Conservation (phyloP, 2,329 filamentous ascomycete species). For the Colletotrichum sublineola region DNA sequence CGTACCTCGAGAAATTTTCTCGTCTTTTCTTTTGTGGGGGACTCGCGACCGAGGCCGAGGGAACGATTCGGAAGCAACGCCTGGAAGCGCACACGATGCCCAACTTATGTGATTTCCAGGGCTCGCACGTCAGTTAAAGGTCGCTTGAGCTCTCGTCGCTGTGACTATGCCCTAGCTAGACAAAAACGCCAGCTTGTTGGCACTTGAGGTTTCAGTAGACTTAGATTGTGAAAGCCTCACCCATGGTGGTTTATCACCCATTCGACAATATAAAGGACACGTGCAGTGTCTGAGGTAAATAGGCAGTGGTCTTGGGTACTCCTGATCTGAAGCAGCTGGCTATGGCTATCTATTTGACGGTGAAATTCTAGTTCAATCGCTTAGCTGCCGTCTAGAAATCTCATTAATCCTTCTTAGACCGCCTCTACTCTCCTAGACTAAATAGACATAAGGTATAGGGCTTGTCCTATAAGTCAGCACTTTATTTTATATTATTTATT, state of each 20-base stretch:
- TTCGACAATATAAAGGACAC: neutral
- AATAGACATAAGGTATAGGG: too few relatives aligned
- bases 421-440: neutral
- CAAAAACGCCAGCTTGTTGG: neutral
- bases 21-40: neutral
- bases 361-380: neutral
- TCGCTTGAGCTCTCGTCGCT: neutral
- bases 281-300: neutral
- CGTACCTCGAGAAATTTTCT: neutral
- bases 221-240: neutral
- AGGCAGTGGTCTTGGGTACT: neutral
- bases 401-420: neutral
- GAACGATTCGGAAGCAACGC: too few relatives aligned
- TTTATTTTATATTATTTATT: too few relatives aligned
- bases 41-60: too few relatives aligned
- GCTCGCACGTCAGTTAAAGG: neutral
- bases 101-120: neutral
- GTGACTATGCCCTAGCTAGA: neutral
- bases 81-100: neutral
- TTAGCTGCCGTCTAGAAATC: neutral
- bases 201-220: neutral
- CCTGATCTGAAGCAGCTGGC: neutral
- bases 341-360: neutral
- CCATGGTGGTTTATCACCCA: neutral
- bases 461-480: neutral